phyloP scores from a whole-genome alignment of 1,139 yeast species.

The Suhomyces maxii region DNA sequence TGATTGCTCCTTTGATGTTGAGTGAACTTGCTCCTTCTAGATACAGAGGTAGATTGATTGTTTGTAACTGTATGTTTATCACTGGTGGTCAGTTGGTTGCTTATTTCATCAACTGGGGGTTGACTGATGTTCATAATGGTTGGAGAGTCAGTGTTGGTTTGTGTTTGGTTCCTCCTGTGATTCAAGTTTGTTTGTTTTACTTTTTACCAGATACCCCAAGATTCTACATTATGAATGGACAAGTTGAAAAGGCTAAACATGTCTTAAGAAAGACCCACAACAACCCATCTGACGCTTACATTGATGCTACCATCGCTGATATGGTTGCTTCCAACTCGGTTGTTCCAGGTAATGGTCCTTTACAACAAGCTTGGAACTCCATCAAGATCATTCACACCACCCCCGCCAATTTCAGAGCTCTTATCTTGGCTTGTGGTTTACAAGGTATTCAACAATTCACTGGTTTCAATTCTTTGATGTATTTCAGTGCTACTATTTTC shows the following conservation, averaged over 20 bases:
- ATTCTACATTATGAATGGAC: constrained; percentile 71
- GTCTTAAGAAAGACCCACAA: constrained; percentile 63
- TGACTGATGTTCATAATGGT: constrained; percentile 70
- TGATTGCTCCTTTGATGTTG: constrained; percentile 87
- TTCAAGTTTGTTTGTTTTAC: constrained; percentile 73
- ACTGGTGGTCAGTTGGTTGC: constrained; percentile 94
- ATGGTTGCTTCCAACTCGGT: constrained; percentile 56
- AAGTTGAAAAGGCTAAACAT: constrained; percentile 59
- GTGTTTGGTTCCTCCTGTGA: constrained; percentile 80
- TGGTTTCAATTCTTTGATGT: constrained; percentile 94
- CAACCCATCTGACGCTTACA: constrained; percentile 55
- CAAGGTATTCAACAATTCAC: constrained; percentile 96
- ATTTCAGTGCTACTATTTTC: constrained; percentile 87
- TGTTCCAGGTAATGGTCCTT: constrained; percentile 60
- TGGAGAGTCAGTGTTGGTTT: constrained; percentile 93
- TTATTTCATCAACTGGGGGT: constrained; percentile 90
- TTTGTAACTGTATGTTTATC: constrained; percentile 65
- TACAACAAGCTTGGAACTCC: constrained; percentile 58
- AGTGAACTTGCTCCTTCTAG: constrained; percentile 90
- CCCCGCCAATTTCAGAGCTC: constrained; percentile 85
- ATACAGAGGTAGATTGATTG: constrained; percentile 83
- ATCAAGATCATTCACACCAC: constrained; percentile 67
- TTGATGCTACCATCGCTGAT: constrained; percentile 60
- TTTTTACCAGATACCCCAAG: constrained; percentile 97
- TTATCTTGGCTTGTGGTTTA: constrained; percentile 83